Conservation (phyloP, 2,329 filamentous ascomycete genomes). For the Fusarium sp. region DNA sequence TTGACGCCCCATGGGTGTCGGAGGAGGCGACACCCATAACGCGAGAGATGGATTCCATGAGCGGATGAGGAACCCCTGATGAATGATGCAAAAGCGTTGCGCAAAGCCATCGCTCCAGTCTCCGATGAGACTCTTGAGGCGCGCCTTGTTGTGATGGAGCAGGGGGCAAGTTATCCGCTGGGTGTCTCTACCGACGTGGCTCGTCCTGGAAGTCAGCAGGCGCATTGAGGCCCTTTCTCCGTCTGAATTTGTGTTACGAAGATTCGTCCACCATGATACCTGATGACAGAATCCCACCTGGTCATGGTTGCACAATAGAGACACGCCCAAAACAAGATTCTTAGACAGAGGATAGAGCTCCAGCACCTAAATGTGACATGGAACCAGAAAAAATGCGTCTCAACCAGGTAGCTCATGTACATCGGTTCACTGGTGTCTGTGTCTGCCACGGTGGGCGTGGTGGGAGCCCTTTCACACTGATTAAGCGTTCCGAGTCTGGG, state of each 20-base stretch:
- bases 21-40: fast-evolving
- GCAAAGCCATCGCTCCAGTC: neutral
- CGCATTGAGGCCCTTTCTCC: fast-evolving
- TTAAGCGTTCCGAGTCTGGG: neutral
- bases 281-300: no score
- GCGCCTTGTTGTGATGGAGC: neutral
- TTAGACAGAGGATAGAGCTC: neutral
- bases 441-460: no score
- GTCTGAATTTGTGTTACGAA: neutral
- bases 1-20: neutral
- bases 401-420: neutral
- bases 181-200: neutral
- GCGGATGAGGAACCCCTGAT: neutral
- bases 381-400: neutral
- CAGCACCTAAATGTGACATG: neutral
- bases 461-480: neutral
- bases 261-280: neutral
- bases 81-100: neutral
- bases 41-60: neutral
- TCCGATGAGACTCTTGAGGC: neutral
- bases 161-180: neutral
- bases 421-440: neutral
- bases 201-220: neutral
- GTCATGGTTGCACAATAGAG: neutral
- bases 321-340: neutral